Conservation (phyloP, 768 basidiomycete genomes). For the Lactarius tabidus region DNA sequence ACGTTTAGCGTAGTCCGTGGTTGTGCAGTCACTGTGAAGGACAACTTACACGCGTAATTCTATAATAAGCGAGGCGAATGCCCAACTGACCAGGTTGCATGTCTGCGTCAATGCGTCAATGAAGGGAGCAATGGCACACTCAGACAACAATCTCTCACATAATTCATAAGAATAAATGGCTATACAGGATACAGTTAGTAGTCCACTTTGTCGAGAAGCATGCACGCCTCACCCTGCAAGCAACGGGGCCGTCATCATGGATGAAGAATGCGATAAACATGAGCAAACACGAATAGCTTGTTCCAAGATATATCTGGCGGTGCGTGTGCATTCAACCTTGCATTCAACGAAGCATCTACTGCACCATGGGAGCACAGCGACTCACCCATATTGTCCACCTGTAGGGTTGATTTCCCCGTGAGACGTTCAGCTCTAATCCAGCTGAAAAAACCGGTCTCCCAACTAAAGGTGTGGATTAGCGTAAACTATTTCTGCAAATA, state of each 20-base stretch:
- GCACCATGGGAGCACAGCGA: neutral
- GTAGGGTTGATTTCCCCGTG: slow-evolving; percentile 10
- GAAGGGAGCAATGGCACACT: neutral
- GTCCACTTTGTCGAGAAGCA: too few species aligned
- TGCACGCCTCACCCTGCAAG: neutral
- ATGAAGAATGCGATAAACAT: neutral
- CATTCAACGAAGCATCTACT: too few species aligned
- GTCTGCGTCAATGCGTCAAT: neutral
- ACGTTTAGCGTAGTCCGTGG: neutral
- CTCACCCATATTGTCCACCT: slow-evolving; percentile 1
- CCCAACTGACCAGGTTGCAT: neutral
- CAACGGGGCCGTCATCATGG: neutral
- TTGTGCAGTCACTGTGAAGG: too few species aligned
- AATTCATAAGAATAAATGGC: neutral
- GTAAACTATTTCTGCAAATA: neutral
- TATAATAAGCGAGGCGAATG: slow-evolving; percentile 5
- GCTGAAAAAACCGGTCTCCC: neutral
- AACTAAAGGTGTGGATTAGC: neutral
- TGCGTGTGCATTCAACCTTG: too few species aligned
- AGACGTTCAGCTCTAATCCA: neutral
- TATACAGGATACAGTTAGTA: neutral
- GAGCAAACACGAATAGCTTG: neutral
- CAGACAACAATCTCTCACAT: too few species aligned
- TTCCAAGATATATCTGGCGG: slow-evolving; percentile 5
- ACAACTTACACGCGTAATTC: slow-evolving; percentile 7